Conservation (phyloP, 2,329 filamentous ascomycete species). For the Xenosphaeropsis pyriputrescens region DNA sequence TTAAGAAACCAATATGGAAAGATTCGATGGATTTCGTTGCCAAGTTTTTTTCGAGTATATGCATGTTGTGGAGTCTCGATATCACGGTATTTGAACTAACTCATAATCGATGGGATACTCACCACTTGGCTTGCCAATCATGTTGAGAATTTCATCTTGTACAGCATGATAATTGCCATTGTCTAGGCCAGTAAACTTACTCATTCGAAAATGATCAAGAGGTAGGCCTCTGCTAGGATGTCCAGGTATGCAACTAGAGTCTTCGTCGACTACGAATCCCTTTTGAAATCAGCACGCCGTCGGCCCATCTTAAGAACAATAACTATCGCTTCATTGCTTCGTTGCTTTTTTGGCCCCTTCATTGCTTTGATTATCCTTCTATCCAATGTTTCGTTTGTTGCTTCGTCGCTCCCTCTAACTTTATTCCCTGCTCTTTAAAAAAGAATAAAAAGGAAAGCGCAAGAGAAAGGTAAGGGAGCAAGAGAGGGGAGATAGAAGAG, state of each 20-base stretch:
- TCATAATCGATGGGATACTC: too few species aligned
- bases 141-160: slow-evolving; percentile 9
- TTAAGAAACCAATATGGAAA: slow-evolving; percentile 4
- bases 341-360: too few species aligned
- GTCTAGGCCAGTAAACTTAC: slow-evolving; percentile 15
- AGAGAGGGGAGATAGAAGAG: too few species aligned
- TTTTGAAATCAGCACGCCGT: slow-evolving; percentile 4
- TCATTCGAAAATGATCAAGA: slow-evolving; percentile 16
- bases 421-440: too few species aligned
- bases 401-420: too few species aligned
- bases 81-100: slow-evolving; percentile 29
- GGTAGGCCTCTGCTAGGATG: slow-evolving; percentile 11
- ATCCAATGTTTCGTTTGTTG: too few species aligned
- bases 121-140: not conserved
- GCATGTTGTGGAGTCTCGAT: slow-evolving; percentile 24
- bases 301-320: too few species aligned
- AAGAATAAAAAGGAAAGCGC: too few species aligned
- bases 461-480: too few species aligned
- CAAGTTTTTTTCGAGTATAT: slow-evolving; percentile 18
- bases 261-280: slow-evolving; percentile 16
- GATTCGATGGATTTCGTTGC: not conserved
- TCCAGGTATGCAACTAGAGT: slow-evolving; percentile 13
- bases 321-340: too few species aligned
- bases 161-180: slow-evolving; percentile 15
- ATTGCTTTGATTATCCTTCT: too few species aligned